Base-by-base conservation (phyloP, 768 basidiomycete species). In the Boletellus sp. region DNA sequence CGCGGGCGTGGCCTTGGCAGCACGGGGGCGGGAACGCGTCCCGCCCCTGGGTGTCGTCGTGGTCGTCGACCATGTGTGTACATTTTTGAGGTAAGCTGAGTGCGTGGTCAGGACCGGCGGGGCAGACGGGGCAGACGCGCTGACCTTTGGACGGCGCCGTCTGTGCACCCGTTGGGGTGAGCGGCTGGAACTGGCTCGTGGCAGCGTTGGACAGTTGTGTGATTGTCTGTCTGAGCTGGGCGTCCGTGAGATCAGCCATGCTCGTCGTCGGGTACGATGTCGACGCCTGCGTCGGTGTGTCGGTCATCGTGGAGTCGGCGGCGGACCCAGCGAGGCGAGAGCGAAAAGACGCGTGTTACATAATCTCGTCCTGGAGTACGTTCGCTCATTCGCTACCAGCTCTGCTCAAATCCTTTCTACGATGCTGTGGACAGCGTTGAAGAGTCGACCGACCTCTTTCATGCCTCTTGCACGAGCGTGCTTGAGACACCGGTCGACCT, bases 61-160 rank as follows among this genome's bases (percentile, higher is more conserved):
- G 0, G 84, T 70, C 5, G 76, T 74, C 4, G 84, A 83, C 85
- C 85, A 87, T 20, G 79, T 81, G 28, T 83, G 78, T 15, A 87
- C 71, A 56, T 87, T 87, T 74, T 81, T 85, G 52, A 79, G 72
- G 60, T 87, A 87, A 2, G 78, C 79, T 80, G 38, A 31, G 22
- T 9, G 13, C 15, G 24, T 5, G 28, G 32, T 58, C 36, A 73
- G 72, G 26, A 35, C 36, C 1, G 11, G 19, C n/a, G 35, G 17
- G 15, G 42, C 12, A 45, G 32, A 17, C 2, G 3, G 19, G 23
- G 16, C 11, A 24, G 13, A 33, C 15, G 34, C 17, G 28, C 52
- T 39, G 36, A 70, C 67, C 68, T 50, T 69, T 70, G 22, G 66
- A 57, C 28, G 62, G 59, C 7, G 55, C 59, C 20, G 51, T 35